Evolutionary conservation across 495 filamentous ascomycete species (phyloP), one percentile per base, ranked within the genome.

Genomic region (Penicillium robsamsonii): DNA sequence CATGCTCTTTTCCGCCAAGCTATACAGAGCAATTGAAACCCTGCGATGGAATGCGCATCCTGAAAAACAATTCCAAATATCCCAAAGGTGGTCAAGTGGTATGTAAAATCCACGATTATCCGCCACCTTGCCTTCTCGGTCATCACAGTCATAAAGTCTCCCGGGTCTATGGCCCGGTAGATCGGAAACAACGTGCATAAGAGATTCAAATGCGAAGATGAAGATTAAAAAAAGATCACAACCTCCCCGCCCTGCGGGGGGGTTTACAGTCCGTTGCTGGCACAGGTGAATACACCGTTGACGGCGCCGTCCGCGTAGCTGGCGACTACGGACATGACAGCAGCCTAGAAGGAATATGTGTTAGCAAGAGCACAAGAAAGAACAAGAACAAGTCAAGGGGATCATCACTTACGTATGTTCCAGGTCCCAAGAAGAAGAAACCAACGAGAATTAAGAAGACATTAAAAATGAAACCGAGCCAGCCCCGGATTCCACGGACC

Each of bases 341-440:
- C 79, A 41, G 78, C 74, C 78, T 83, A 45, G 15, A 30, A 57
- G 33, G 25, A 29, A 27, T 20, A 17, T 59, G 61, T 56, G 54
- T 58, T 20, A 58, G 50, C 9, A 20, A 10, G n/a, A n/a, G 13
- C 25, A 29, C 13, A 33, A 3, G 7, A 35, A 49, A 20, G 20
- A 24, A 2, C 8, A 38, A 49, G 25, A 31, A 30, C 13, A 37
- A 43, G 29, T 37, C 17, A 13, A 22, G 8, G 17, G 41, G 3
- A 12, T 60, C n/a, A 17, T 4, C 46, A 75, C 86, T 88, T 53
- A 86, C 88, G 66, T 96, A 96, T 17, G 89, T 95, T 27, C 91
- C 91, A 24, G 76, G 85, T 29, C 76, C 80, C 55, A 96, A 68
- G 77, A 93, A 92, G 63, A 89, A 87, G 9, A 91, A 10, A 1